phyloP scores from a whole-genome alignment of 2,329 filamentous ascomycete genomes.

The Teratosphaeria zuluensis region DNA sequence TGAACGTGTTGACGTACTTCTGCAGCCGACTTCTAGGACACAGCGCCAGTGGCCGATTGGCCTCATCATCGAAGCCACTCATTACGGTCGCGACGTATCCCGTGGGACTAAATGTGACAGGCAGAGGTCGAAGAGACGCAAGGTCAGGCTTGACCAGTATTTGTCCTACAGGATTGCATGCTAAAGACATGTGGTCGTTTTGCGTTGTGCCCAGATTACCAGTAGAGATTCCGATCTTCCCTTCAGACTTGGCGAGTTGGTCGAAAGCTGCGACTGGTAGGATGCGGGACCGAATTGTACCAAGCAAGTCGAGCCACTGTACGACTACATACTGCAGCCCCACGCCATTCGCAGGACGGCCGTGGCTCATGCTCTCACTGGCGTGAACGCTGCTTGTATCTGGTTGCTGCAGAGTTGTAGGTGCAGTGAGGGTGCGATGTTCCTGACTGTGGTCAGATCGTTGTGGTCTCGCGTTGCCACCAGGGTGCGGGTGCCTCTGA shows the following conservation, averaged over 20 bases:
- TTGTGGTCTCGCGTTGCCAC: not conserved
- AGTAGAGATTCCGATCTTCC: constrained; percentile 50
- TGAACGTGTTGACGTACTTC: constrained; percentile 43
- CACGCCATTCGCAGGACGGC: not conserved
- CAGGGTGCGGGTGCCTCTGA: not conserved
- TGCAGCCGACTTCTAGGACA: constrained; percentile 50
- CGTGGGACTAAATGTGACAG: constrained; percentile 25
- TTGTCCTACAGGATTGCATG: constrained; percentile 51
- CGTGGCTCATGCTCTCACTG: not conserved
- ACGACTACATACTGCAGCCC: constrained; percentile 55
- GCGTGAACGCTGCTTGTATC: not conserved
- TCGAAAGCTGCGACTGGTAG: constrained; percentile 48
- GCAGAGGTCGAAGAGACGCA: constrained; percentile 42
- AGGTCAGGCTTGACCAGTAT: constrained; percentile 60
- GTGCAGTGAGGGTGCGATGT: not conserved
- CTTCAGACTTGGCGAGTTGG: constrained; percentile 25
- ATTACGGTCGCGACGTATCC: constrained; percentile 47
- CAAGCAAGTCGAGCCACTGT: constrained; percentile 72
- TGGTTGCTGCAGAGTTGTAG: not conserved
- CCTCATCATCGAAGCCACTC: constrained; percentile 53
- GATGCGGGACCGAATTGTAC: constrained; percentile 55
- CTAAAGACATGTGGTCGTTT: constrained; percentile 49
- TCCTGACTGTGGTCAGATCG: not conserved
- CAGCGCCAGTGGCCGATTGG: constrained; percentile 41
- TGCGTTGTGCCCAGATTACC: constrained; percentile 59